Conservation (phyloP, 2,329 filamentous ascomycete genomes). For the Lomentospora prolificans region DNA sequence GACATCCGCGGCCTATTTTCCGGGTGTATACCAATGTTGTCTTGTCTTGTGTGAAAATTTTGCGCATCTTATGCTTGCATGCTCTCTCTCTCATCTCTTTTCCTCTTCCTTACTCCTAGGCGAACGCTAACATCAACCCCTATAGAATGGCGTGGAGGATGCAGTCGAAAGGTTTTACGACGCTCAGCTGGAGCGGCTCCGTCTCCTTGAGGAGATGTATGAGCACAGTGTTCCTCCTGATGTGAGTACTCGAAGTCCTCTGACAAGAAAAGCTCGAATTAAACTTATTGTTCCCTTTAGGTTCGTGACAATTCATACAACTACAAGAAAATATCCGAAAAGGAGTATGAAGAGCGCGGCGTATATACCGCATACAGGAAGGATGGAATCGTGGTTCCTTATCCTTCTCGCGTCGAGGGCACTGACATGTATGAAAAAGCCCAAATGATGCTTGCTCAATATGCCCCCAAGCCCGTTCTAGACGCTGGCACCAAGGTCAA, state of each 20-base stretch:
- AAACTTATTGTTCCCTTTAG: constrained; percentile 19
- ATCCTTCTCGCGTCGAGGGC: constrained; percentile 31
- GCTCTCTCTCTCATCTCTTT: background rate
- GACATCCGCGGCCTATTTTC: too few species aligned
- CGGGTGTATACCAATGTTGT: too few species aligned
- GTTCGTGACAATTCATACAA: constrained; percentile 33
- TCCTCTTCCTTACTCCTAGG: background rate
- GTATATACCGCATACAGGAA: constrained; percentile 28
- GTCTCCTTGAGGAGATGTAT: constrained; percentile 33
- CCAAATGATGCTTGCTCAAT: constrained; percentile 21
- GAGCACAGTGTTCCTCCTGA: constrained; percentile 35
- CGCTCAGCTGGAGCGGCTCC: constrained; percentile 33
- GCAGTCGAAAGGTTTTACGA: constrained; percentile 32
- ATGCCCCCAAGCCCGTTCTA: constrained; percentile 23
- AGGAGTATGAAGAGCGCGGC: constrained; percentile 33
- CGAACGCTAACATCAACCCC: background rate
- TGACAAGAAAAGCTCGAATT: constrained; percentile 15
- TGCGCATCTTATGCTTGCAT: too few species aligned
- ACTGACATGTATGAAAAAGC: constrained; percentile 31
- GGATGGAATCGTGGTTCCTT: constrained; percentile 33
- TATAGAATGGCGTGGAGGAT: constrained; percentile 27
- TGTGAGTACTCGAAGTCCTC: constrained; percentile 27
- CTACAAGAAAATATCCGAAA: constrained; percentile 34
- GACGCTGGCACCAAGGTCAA: constrained; percentile 9
- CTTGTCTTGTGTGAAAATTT: too few species aligned